These are phyloP conservation scores for Microcos paniculata DNA, from an alignment of 345 rosid species.

Conservation along the genomic window DNA sequence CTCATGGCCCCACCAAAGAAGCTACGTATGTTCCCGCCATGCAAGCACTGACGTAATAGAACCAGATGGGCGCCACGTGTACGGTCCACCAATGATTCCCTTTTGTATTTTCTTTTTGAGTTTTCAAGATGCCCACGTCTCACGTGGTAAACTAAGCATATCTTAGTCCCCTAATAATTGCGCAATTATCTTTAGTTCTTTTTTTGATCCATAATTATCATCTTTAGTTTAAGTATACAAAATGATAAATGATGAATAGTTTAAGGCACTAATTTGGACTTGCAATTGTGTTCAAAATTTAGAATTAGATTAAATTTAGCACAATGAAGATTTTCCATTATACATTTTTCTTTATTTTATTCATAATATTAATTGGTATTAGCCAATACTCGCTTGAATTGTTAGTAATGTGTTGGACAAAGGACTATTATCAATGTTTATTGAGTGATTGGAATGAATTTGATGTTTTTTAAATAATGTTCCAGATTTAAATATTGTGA, in stretches of 20 bases:
- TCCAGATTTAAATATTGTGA: too few relatives aligned
- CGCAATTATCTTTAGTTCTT: background rate
- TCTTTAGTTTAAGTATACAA: background rate
- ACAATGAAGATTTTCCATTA: too few relatives aligned
- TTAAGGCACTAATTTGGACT: background rate
- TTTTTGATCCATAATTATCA: too few relatives aligned
- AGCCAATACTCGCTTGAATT: too few relatives aligned
- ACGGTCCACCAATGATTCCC: background rate
- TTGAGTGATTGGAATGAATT: too few relatives aligned
- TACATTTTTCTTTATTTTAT: too few relatives aligned
- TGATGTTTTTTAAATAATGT: too few relatives aligned
- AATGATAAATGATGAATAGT: background rate
- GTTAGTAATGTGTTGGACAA: too few relatives aligned
- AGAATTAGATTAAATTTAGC: background rate
- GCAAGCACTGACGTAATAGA: constrained; percentile 25
- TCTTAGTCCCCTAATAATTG: background rate
- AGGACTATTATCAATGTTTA: too few relatives aligned
- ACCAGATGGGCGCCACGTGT: constrained; percentile 36
- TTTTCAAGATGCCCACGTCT: constrained; percentile 43
- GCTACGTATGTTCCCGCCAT: constrained; percentile 30
- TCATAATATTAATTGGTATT: too few relatives aligned
- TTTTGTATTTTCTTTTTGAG: background rate
- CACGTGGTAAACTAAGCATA: constrained; percentile 26
- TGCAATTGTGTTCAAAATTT: too few relatives aligned
- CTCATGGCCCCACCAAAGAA: constrained; percentile 7